Percentiles rank a stretch among this genome's conserved stretches.
phyloP scores from a whole-genome alignment of 441 rosid genomes.

The Populus hybrid region DNA sequence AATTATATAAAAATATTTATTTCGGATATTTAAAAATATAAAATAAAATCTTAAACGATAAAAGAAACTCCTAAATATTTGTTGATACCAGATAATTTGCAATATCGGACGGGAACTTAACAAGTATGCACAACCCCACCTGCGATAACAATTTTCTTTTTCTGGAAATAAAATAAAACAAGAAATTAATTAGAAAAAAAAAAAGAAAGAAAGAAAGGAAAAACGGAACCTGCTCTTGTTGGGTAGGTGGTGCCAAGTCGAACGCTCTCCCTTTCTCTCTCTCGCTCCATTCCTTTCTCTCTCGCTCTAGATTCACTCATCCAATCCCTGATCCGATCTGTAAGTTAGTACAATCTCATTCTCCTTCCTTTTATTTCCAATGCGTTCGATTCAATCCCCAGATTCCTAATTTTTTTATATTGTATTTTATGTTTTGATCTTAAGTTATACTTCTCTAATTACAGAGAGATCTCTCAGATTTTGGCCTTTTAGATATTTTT shows the following conservation, averaged over 20 bases:
- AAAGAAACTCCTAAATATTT: too few species aligned
- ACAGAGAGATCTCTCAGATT: conserved; percentile 26
- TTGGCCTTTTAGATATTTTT: conserved; percentile 11
- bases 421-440: background rate
- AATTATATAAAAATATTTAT: too few species aligned
- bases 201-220: background rate
- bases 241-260: conserved; percentile 41
- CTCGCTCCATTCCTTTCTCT: conserved; percentile 6
- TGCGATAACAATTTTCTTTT: too few species aligned
- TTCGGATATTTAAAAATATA: too few species aligned
- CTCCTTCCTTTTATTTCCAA: background rate
- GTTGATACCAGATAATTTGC: too few species aligned
- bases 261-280: conserved; percentile 5
- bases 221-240: conserved; percentile 10
- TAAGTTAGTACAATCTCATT: conserved; percentile 18
- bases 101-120: too few species aligned
- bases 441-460: conserved; percentile 12
- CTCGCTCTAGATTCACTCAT: conserved; percentile 1
- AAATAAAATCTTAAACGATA: too few species aligned
- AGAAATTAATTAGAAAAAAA: background rate
- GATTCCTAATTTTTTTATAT: background rate
- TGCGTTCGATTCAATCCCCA: conserved; percentile 3
- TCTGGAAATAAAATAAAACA: background rate
- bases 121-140: too few species aligned
- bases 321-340: conserved; percentile 25